Evolutionary conservation across 2,329 filamentous ascomycete species (phyloP).

Genomic region (Boeremia exigua): DNA sequence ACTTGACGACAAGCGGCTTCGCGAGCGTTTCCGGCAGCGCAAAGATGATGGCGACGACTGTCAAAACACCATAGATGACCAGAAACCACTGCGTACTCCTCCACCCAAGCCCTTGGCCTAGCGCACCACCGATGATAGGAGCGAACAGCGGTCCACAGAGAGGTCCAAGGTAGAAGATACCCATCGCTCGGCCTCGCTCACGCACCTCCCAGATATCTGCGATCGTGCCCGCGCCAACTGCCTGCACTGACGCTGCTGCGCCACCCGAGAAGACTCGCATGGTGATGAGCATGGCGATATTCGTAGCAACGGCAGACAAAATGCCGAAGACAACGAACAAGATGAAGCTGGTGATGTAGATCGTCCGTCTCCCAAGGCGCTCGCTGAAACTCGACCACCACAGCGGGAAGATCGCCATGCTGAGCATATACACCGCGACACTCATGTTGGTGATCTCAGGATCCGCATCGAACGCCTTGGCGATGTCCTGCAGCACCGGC

Average conservation of each 20-base stretch:
- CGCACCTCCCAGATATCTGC: conserved; percentile 48
- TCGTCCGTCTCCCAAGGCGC: conserved; percentile 43
- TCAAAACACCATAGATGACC: conserved; percentile 45
- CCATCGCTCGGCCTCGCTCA: conserved; percentile 48
- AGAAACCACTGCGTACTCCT: conserved; percentile 50
- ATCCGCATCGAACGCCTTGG: conserved; percentile 38
- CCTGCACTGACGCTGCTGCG: conserved; percentile 47
- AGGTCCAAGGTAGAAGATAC: conserved; percentile 49
- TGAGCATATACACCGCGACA: conserved; percentile 51
- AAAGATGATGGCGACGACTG: conserved; percentile 42
- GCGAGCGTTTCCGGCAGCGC: conserved; percentile 44
- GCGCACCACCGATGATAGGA: conserved; percentile 48
- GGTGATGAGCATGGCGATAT: conserved; percentile 48
- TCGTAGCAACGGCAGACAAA: conserved; percentile 42
- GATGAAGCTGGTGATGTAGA: conserved; percentile 45
- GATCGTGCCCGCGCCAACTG: conserved; percentile 48
- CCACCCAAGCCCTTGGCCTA: conserved; percentile 45
- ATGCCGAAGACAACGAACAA: conserved; percentile 44
- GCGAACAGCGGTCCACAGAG: conserved; percentile 48
- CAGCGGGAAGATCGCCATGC: conserved; percentile 50
- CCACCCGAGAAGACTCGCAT: conserved; percentile 46
- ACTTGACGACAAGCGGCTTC: conserved; percentile 14
- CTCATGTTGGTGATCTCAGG: conserved; percentile 48
- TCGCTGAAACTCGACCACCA: conserved; percentile 51
- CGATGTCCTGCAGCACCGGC: conserved; percentile 52